Evolutionary conservation across 2,329 filamentous ascomycete species (phyloP).

Genomic region (Domatiomyces catenatus): DNA sequence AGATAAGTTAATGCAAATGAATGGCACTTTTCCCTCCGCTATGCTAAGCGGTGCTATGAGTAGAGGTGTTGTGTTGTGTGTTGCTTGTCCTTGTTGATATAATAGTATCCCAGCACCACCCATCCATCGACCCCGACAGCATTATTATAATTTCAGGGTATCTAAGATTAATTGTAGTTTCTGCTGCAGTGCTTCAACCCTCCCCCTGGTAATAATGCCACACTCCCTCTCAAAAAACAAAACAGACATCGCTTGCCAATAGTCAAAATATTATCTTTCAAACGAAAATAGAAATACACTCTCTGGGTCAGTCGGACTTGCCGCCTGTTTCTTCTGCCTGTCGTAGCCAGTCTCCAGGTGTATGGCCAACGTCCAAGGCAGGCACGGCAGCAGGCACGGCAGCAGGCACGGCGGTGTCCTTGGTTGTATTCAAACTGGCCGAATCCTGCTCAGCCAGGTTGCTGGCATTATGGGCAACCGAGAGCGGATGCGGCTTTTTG

Average conservation of each 20-base stretch:
- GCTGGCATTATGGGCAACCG: neutral
- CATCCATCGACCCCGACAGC: neutral
- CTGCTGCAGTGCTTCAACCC: no score
- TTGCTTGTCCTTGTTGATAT: neutral
- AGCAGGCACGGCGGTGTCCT: neutral
- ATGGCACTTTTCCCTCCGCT: neutral
- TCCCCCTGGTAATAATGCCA: neutral
- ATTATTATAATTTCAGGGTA: neutral
- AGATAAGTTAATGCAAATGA: constrained; percentile 20
- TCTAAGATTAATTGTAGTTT: neutral
- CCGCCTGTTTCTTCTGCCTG: constrained; percentile 1
- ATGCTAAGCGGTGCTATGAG: neutral
- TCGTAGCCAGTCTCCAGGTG: constrained; percentile 10
- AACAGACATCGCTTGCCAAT: neutral
- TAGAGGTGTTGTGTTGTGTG: neutral
- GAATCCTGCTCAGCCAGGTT: neutral
- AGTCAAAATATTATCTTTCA: neutral
- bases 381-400: neutral
- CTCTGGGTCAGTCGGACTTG: neutral
- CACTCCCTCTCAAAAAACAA: neutral
- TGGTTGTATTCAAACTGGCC: neutral
- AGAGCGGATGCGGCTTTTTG: neutral
- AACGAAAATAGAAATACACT: neutral
- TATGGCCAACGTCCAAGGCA: constrained; percentile 9
- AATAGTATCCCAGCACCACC: neutral